Evolutionary conservation across 148 eudicot genomes (phyloP).

Genomic region (Vaccinium myrtillus): DNA sequence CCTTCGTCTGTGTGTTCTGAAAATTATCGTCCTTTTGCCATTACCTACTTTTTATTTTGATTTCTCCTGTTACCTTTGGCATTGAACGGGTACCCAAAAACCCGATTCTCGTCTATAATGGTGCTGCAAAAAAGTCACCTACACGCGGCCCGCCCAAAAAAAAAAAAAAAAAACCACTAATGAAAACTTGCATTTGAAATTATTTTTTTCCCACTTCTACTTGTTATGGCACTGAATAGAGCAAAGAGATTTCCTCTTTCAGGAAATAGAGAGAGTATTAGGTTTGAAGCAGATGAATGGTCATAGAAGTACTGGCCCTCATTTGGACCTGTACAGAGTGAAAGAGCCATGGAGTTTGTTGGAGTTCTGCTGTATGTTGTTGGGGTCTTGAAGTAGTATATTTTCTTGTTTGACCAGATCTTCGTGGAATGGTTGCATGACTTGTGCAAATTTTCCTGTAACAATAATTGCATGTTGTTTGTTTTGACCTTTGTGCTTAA

Average conservation of each 20-base stretch:
- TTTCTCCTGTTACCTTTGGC: background rate
- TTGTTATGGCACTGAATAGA: background rate
- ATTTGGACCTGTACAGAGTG: background rate
- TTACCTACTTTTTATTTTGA: background rate
- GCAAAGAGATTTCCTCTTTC: background rate
- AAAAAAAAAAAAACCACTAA: background rate
- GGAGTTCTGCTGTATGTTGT: background rate
- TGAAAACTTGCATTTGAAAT: background rate
- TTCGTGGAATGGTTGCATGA: background rate
- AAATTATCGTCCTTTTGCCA: background rate
- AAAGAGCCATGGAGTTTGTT: background rate
- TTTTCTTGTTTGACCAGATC: background rate
- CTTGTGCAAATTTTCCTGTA: slow-evolving; percentile 3
- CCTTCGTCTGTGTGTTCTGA: background rate
- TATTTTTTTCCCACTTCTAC: background rate
- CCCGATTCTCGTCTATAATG: background rate
- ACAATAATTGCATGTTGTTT: background rate
- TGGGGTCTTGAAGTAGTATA: background rate
- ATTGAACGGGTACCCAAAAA: background rate
- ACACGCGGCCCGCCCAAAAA: background rate
- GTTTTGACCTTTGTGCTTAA: slow-evolving; percentile 1
- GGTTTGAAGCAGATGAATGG: background rate
- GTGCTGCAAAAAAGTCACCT: background rate
- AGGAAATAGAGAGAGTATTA: background rate
- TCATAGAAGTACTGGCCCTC: background rate